Base-by-base conservation (phyloP, 2,329 filamentous ascomycete species). In the Myrmaecium sp. region DNA sequence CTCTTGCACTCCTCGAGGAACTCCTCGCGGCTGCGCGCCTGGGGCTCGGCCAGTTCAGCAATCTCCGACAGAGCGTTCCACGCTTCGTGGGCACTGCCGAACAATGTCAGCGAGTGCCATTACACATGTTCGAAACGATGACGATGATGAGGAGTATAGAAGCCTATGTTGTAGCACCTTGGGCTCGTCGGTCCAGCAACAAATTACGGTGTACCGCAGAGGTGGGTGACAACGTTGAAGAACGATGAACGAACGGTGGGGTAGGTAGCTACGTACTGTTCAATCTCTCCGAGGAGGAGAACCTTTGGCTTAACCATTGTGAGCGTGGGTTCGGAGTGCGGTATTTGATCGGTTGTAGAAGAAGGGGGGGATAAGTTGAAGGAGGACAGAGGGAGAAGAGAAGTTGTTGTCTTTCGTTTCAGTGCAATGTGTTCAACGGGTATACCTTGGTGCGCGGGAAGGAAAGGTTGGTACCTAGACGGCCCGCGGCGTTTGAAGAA, bases 1-100 rank as follows among this genome's bases (percentile, higher is more conserved):
- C 64, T 61, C 25, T 56, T 54, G 46, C 69, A 74, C 54, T 86
- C 76, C 25, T 66, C 46, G 27, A 86, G 54, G 49, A 91, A 86
- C 11, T 70, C 70, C 12, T 52, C 46, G 29, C 79, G 69, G 46
- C 62, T 69, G 12, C 56, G 69, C 6, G 78, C 59, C 33, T 57
- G 56, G 5, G 78, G 69, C 9, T 53, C 52, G 21, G 84, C 39
- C 22, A 84, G 50, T n/a, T 80, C 68, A 21, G 74, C 75, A 12
- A 78, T 49, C 13, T 62, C 48, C 27, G 57, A 52, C 29, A 89
- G 60, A 4, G 61, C 49, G n/a, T 63, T 46, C 72, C 74, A 83
- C 31, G 67, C 57, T 21, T 67, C 55, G 32, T 72, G 60, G 21
- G 78, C 79, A 43, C 74, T 79, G 44, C n/a, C 18, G 26, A 24